Base-by-base conservation (phyloP, 306 rosid species). In the Corylus americana region DNA sequence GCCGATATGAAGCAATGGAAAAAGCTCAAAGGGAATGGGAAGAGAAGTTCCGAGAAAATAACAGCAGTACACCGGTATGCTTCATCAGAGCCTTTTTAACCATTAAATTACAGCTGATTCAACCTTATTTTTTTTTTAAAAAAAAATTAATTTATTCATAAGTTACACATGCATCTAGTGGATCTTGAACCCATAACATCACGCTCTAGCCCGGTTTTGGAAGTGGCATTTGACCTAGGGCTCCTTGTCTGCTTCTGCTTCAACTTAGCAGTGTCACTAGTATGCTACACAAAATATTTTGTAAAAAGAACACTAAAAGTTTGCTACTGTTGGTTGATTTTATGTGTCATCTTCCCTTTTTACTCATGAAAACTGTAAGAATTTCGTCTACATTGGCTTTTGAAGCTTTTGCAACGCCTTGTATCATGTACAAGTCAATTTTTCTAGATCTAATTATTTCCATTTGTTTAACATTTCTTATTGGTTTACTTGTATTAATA, bases 1-100 rank as follows among this genome's bases (percentile, higher is more conserved):
- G 86, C 62, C 89, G 48, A 74, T 88, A 90, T 85, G 96, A 90
- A 89, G 96, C 90, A 81, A 89, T 95, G 98, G 98, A 92, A 74
- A 88, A 90, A 83, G 95, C 91, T 83, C 98, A 95, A 84, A 89
- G 92, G 72, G 92, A 91, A 67, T 92, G 98, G 98, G 98, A 95
- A 86, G 97, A 95, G 87, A 95, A 90, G 87, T 92, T 81, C 82
- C 89, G 92, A 91, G 98, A 92, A 86, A 91, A 92, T 87, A 89
- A 87, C 83, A 85, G 78, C 80, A 76, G 91, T 74, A 88, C 94
- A 78, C 91, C 85, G 70, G 98, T 94, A 94, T 81, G 97, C 62
- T 77, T 81, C 81, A 50, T 76, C 48, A 20, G 42, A 53, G 75
- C 73, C 67, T 73, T 14, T 73, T 79, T 71, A 39, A 39, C 49